Conservation (phyloP, 805 yeast genomes). For the Wickerhamiella cacticola region DNA sequence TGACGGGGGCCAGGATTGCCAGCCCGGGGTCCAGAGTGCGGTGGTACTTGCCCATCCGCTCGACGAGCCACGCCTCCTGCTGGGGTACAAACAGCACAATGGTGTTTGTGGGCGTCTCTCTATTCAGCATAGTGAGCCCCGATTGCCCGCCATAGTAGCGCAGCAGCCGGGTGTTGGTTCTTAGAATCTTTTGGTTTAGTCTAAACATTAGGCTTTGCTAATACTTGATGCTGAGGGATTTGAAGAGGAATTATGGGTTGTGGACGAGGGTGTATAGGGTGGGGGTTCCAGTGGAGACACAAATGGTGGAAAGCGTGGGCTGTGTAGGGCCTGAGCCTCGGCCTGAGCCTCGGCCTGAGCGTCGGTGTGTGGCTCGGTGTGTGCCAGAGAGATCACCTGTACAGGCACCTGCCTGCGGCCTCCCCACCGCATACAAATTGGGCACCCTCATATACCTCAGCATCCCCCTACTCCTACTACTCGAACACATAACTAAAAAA, state of each 20-base stretch:
- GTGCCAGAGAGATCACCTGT: too few species aligned
- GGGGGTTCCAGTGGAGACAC: too few species aligned
- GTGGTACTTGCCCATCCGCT: conserved; percentile 78
- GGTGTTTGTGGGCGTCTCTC: conserved; percentile 51
- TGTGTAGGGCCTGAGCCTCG: too few species aligned
- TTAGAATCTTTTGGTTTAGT: background rate
- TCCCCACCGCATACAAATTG: too few species aligned
- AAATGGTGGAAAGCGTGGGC: too few species aligned
- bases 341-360: too few species aligned
- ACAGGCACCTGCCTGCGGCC: too few species aligned
- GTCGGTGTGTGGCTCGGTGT: too few species aligned
- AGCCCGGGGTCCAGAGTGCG: conserved; percentile 62
- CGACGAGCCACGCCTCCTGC: conserved; percentile 84
- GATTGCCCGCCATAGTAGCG: conserved; percentile 1
- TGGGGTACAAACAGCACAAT: conserved; percentile 72
- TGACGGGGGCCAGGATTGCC: conserved; percentile 56
- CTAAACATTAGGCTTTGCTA: background rate
- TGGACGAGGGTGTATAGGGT: background rate
- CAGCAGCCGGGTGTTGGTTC: background rate
- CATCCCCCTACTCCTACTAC: background rate
- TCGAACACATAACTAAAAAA: background rate
- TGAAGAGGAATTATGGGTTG: background rate
- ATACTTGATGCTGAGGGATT: background rate
- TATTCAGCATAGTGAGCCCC: conserved; percentile 7
- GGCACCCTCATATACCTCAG: too few species aligned